Evolutionary conservation across 371 early-diverging fungal genomes (phyloP).

Genomic region (Syncephalastrum sp.): DNA sequence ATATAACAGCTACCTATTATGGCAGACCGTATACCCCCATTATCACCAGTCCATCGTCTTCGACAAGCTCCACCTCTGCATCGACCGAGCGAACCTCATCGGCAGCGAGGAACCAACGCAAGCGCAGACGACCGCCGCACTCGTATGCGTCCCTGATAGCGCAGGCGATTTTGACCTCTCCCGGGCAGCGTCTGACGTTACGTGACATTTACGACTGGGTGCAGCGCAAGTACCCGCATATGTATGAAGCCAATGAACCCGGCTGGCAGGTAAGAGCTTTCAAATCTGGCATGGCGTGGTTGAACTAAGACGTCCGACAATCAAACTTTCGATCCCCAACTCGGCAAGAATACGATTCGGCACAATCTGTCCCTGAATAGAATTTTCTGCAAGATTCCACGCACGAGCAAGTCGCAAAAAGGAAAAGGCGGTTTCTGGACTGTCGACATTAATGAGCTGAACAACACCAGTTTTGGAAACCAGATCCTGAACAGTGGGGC

Average conservation of each 20-base stretch:
- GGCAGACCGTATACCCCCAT: too few species aligned
- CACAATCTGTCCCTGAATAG: slow-evolving; percentile 66
- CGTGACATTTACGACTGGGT: slow-evolving; percentile 68
- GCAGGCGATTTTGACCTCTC: slow-evolving; percentile 53
- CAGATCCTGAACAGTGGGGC: slow-evolving; percentile 17
- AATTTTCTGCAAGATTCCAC: slow-evolving; percentile 63
- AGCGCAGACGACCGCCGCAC: slow-evolving; percentile 59
- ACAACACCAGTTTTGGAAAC: slow-evolving; percentile 29
- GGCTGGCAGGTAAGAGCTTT: slow-evolving; percentile 50
- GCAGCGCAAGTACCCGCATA: slow-evolving; percentile 50
- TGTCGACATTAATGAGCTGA: slow-evolving; percentile 23
- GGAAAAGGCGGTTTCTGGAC: slow-evolving; percentile 57
- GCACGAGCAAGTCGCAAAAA: slow-evolving; percentile 43
- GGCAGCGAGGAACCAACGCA: slow-evolving; percentile 16
- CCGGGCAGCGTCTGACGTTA: slow-evolving; percentile 51
- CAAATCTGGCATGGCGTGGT: background rate
- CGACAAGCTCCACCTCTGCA: too few species aligned
- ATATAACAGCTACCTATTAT: too few species aligned
- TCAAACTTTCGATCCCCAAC: too few species aligned
- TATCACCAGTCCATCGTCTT: too few species aligned
- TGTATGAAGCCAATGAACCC: slow-evolving; percentile 51
- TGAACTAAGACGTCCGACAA: background rate
- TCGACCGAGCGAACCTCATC: background rate
- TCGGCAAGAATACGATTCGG: slow-evolving; percentile 60
- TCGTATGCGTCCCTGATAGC: slow-evolving; percentile 67